A percentile compares a stretch with the other conserved stretches of the same genome.
phyloP scores from a whole-genome alignment of 1,284 basidiomycete species.

The Cryptococcus floricola region DNA sequence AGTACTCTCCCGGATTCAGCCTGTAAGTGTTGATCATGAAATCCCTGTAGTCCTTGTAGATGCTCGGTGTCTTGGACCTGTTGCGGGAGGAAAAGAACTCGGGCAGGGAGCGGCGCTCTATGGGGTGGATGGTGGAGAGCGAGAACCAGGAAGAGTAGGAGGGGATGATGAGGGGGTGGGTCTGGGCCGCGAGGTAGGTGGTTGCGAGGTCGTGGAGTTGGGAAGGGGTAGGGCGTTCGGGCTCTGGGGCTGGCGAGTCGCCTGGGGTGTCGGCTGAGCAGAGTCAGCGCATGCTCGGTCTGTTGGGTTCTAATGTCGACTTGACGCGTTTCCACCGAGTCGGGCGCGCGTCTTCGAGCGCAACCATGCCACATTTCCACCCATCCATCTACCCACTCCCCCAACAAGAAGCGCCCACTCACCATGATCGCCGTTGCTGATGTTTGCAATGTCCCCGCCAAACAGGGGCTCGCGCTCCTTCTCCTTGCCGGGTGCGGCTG shows the following conservation, averaged over 20 bases:
- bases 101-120: conserved; percentile 87
- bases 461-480: conserved; percentile 48
- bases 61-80: conserved; percentile 88
- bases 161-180: conserved; percentile 94
- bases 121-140: conserved; percentile 83
- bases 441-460: conserved; percentile 46
- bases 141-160: conserved; percentile 99
- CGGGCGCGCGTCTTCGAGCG: background rate
- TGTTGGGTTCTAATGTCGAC: conserved; percentile 15
- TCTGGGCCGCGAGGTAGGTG: conserved; percentile 88
- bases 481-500: conserved; percentile 48
- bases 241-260: conserved; percentile 19
- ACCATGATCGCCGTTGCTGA: conserved; percentile 37
- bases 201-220: conserved; percentile 49
- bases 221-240: conserved; percentile 33
- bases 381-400: background rate
- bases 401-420: background rate
- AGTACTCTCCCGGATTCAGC: conserved; percentile 88
- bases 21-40: conserved; percentile 99
- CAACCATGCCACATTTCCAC: background rate
- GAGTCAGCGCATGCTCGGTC: conserved; percentile 11
- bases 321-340: background rate
- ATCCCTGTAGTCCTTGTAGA: conserved; percentile 99
- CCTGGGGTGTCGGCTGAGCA: conserved; percentile 6
- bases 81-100: conserved; percentile 98